These are phyloP conservation scores for Sechiopsis laciniata DNA, from an alignment of 306 rosid genomes.

Conservation along the genomic window DNA sequence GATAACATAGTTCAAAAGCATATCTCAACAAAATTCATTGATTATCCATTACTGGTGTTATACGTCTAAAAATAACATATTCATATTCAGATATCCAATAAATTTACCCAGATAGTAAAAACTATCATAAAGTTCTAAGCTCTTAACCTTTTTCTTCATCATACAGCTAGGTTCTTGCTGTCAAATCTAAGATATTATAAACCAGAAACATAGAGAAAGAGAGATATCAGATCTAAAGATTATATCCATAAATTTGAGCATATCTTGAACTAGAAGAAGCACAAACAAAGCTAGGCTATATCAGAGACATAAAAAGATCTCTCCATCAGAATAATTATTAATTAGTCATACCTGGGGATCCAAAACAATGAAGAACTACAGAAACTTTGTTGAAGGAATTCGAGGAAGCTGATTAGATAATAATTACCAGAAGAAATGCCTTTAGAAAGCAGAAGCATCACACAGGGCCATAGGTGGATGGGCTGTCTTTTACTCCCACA, in stretches of 20 bases:
- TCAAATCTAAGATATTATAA: neutral
- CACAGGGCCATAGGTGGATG: slow-evolving; percentile 35
- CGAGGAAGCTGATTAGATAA: slow-evolving; percentile 26
- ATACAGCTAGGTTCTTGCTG: neutral
- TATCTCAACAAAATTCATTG: no score
- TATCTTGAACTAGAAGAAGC: neutral
- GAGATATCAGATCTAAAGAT: neutral
- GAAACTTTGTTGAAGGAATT: slow-evolving; percentile 31
- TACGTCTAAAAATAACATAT: neutral
- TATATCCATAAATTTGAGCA: neutral
- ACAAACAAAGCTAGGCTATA: neutral
- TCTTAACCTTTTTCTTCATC: neutral
- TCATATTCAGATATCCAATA: neutral
- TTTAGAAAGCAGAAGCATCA: slow-evolving; percentile 31
- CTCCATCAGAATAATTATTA: neutral
- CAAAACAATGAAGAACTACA: slow-evolving; percentile 24
- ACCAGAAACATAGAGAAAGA: neutral
- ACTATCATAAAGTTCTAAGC: neutral
- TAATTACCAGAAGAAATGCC: slow-evolving; percentile 9
- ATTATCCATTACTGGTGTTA: neutral
- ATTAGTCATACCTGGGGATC: slow-evolving; percentile 17
- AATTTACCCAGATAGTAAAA: slow-evolving; percentile 11
- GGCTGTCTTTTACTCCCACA: slow-evolving; percentile 34
- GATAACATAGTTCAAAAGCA: no score
- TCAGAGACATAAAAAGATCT: slow-evolving; percentile 3